Conservation (phyloP, 139 green algal species). For the Micractinium conductrix region DNA sequence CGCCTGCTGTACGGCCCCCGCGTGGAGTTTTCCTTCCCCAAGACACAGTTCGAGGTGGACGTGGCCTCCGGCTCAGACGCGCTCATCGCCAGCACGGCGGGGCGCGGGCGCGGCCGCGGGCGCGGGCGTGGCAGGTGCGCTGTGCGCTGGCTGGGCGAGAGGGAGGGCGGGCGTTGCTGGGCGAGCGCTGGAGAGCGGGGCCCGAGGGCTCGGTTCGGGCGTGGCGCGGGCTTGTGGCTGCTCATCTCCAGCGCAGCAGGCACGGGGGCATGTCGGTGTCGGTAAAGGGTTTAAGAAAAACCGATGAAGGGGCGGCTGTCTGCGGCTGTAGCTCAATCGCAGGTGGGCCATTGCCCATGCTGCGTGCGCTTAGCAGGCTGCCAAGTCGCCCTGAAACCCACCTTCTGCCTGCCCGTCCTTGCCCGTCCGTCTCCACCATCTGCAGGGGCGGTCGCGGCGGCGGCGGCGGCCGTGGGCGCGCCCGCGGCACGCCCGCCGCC, state of each 20-base stretch:
- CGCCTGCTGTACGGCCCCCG: constrained; percentile 38
- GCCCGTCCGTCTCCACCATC: background rate
- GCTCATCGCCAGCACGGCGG: background rate
- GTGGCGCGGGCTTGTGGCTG: no score
- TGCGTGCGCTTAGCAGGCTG: background rate
- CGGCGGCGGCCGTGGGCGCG: background rate
- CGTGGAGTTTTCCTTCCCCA: constrained; percentile 40
- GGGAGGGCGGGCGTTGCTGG: no score
- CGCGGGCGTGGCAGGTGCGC: constrained; percentile 19
- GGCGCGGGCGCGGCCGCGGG: constrained; percentile 3
- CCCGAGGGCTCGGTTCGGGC: no score
- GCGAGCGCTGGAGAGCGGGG: no score
- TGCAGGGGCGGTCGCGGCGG: constrained; percentile 10
- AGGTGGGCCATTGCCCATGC: background rate
- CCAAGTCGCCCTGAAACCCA: background rate
- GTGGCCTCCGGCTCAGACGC: constrained; percentile 32
- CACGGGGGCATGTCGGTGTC: no score
- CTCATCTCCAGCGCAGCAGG: no score
- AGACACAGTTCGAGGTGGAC: constrained; percentile 33
- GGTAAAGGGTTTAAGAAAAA: no score
- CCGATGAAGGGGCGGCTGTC: no score
- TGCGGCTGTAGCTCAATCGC: no score
- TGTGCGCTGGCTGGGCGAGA: background rate
- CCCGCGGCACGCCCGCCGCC: constrained; percentile 3
- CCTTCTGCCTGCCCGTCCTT: background rate